These are phyloP conservation scores for Athelia psychrophila DNA, from an alignment of 1,284 basidiomycete genomes.

Conservation along the genomic window DNA sequence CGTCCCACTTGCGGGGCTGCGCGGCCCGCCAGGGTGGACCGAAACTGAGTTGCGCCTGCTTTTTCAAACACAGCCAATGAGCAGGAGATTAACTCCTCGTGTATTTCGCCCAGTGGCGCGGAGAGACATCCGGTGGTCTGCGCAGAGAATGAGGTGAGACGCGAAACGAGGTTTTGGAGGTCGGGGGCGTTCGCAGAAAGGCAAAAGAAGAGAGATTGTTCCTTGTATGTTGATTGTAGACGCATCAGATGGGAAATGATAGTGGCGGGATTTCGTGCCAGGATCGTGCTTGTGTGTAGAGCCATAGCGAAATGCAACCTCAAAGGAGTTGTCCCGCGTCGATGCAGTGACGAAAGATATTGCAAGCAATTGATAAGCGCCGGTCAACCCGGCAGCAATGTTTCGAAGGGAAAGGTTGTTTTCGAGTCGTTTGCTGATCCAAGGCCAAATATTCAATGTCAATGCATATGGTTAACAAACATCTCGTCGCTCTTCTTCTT, in stretches of 20 bases:
- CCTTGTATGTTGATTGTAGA: slow-evolving; percentile 28
- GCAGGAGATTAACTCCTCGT: slow-evolving; percentile 36
- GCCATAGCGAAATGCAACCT: not conserved
- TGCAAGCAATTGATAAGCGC: too few relatives aligned
- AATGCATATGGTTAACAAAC: too few relatives aligned
- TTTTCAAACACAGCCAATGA: slow-evolving; percentile 50
- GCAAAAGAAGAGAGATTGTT: slow-evolving; percentile 46
- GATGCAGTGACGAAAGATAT: too few relatives aligned
- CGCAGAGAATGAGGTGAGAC: slow-evolving; percentile 37
- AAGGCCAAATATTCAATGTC: too few relatives aligned
- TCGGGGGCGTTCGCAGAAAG: slow-evolving; percentile 45
- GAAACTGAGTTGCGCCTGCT: slow-evolving; percentile 40
- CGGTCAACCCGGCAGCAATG: too few relatives aligned
- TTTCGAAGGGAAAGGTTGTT: too few relatives aligned
- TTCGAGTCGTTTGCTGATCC: too few relatives aligned
- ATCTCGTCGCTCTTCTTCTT: too few relatives aligned
- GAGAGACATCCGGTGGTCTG: slow-evolving; percentile 60
- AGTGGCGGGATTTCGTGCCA: slow-evolving; percentile 34
- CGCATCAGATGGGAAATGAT: slow-evolving; percentile 33
- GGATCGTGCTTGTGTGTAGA: slow-evolving; percentile 32
- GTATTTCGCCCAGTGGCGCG: slow-evolving; percentile 32
- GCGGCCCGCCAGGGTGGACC: slow-evolving; percentile 57
- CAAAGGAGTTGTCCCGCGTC: too few relatives aligned
- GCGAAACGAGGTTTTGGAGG: slow-evolving; percentile 42
- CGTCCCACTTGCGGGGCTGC: slow-evolving; percentile 61